These are phyloP conservation scores for Cercospora sojina DNA, from an alignment of 2,329 filamentous ascomycete species.

Conservation along the genomic window DNA sequence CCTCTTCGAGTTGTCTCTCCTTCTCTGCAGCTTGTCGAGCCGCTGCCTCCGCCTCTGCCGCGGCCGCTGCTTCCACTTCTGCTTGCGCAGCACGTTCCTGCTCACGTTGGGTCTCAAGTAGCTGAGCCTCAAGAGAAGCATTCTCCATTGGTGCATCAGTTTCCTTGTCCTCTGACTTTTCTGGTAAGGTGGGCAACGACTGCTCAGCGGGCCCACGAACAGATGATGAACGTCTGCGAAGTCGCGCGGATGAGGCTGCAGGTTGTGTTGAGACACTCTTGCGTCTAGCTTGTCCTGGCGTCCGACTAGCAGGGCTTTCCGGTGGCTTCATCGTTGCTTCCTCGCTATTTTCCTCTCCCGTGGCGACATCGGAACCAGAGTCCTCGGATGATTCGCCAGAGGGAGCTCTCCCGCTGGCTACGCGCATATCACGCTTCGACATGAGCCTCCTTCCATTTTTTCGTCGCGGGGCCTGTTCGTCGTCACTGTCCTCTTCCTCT, in stretches of 20 bases:
- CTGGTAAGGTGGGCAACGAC: conserved; percentile 29
- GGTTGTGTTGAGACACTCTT: conserved; percentile 32
- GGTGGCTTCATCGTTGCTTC: conserved; percentile 33
- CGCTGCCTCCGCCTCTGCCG: conserved; percentile 28
- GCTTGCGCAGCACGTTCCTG: conserved; percentile 27
- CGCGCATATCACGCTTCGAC: conserved; percentile 39
- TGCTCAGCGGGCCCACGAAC: conserved; percentile 27
- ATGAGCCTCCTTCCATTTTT: conserved; percentile 39
- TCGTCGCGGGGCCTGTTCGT: conserved; percentile 30
- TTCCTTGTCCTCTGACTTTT: conserved; percentile 25
- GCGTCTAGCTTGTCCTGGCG: conserved; percentile 29
- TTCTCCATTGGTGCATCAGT: conserved; percentile 24
- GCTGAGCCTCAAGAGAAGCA: conserved; percentile 19
- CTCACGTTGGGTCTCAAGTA: conserved; percentile 19
- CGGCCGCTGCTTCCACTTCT: conserved; percentile 16
- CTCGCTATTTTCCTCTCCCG: conserved; percentile 17
- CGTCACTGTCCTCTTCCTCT: conserved; percentile 21
- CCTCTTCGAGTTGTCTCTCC: conserved; percentile 30
- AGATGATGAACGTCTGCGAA: conserved; percentile 32
- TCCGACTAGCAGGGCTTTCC: conserved; percentile 30
- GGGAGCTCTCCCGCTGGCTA: conserved; percentile 33
- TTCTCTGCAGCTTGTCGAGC: conserved; percentile 26
- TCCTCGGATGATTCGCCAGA: conserved; percentile 35
- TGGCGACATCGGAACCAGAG: conserved; percentile 27
- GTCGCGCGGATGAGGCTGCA: conserved; percentile 25